Percentiles rank a stretch among this genome's conserved stretches.
These are phyloP conservation scores for Xerocomellus chrysenteron DNA, from an alignment of 768 basidiomycete genomes.

Conservation along the genomic window DNA sequence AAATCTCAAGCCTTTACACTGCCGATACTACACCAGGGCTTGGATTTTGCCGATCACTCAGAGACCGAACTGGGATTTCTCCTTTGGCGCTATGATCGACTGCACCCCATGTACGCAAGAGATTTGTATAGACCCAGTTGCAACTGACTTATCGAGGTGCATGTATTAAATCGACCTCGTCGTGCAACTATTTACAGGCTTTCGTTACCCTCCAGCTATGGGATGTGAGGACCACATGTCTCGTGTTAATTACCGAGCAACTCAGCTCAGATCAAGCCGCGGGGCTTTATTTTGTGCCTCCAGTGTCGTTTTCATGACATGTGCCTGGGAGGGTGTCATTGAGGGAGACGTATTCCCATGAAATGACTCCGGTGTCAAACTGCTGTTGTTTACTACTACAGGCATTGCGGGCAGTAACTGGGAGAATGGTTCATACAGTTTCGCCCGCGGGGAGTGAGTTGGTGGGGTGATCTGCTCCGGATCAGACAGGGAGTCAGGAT, in stretches of 20 bases:
- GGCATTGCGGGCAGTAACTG: conserved; percentile 28
- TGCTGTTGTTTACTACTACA: conserved; percentile 31
- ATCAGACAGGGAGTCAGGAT: conserved; percentile 4
- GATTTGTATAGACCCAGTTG: background rate
- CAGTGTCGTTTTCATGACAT: conserved; percentile 6
- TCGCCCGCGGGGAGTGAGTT: conserved; percentile 34
- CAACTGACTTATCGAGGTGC: background rate
- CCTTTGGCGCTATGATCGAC: background rate
- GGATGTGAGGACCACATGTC: background rate
- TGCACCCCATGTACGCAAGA: background rate
- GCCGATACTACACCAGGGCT: background rate
- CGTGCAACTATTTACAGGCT: conserved; percentile 5
- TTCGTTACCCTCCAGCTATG: background rate
- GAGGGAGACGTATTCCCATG: conserved; percentile 58
- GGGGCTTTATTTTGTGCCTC: conserved; percentile 20
- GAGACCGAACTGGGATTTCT: no score
- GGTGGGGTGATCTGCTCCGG: conserved; percentile 50
- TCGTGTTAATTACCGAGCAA: background rate
- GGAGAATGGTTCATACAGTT: conserved; percentile 41
- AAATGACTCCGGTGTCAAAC: conserved; percentile 58
- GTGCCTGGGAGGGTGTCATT: conserved; percentile 25
- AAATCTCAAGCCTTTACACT: no score
- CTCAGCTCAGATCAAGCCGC: conserved; percentile 33
- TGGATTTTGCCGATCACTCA: background rate
- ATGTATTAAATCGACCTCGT: background rate